Conservation (phyloP, 441 rosid species). For the Populus tomentosa region DNA sequence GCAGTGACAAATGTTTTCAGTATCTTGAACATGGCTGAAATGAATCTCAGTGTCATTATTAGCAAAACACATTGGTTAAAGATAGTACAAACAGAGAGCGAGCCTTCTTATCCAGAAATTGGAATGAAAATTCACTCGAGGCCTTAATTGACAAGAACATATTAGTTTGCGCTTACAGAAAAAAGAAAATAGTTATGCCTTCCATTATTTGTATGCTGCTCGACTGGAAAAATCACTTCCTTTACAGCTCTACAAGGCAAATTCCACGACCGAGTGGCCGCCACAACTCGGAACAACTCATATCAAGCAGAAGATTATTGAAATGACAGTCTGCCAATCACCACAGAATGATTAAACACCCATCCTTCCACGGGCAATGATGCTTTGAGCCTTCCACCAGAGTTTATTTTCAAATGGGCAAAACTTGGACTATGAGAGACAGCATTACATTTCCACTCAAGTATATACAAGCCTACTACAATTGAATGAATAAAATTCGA, state of each 20-base stretch:
- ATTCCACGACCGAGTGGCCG: background rate
- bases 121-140: background rate
- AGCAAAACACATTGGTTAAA: background rate
- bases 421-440: constrained; percentile 7
- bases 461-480: constrained; percentile 20
- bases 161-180: background rate
- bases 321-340: background rate
- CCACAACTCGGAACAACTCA: background rate
- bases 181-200: background rate
- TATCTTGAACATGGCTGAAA: background rate
- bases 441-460: constrained; percentile 17
- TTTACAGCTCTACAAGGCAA: background rate
- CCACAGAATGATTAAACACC: background rate
- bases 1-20: background rate
- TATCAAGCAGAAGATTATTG: background rate
- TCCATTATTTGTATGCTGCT: background rate
- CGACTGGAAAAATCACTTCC: background rate
- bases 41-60: background rate
- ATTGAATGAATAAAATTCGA: constrained; percentile 18
- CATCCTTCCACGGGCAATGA: background rate
- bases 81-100: background rate
- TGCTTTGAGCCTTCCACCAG: background rate
- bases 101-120: background rate
- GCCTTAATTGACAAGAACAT: background rate
- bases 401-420: constrained; percentile 16